Base-by-base conservation (phyloP, 2,329 filamentous ascomycete species). In the Colletotrichum noveboracense region DNA sequence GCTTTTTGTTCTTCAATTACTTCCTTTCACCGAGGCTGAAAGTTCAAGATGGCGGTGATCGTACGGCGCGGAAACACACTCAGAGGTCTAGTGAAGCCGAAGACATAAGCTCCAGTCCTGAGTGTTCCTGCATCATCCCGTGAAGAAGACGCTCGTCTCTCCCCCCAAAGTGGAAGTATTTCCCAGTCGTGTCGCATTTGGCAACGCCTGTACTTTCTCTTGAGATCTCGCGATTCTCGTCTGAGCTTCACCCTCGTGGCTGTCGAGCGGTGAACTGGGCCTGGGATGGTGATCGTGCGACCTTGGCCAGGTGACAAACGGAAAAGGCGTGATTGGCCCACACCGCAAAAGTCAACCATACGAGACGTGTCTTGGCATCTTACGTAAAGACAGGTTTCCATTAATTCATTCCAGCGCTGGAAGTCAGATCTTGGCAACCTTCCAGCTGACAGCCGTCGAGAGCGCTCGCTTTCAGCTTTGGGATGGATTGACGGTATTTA, bases 231-330 rank as follows among this genome's bases (percentile, higher is more conserved):
- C 30, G 32, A 68, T 12, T 3, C 32, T 68, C 52, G 24, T 26
- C 52, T 38, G 38, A 66, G 62, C 36, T 34, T 21, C 38, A 66
- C 4, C 62, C 24, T 61, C 64, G 7, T 38, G 7, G 12, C 24
- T 32, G 16, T 18, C 4, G 2, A 10, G 52, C 30, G 8, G 26
- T 68, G 66, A 21, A 52, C 9, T 24, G 7, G 32, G 18, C 18
- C 24, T 60, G 16, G 52, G 52, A 43, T 24, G 52, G 6, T 24
- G 24, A 34, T 32, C n/a, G 48, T 6, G 30, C 66, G 48, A 68
- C 28, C n/a, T 6, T 58, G 64, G 13, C 21, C 34, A 24, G 56
- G 32, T 64, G 66, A 69, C 65, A 60, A 73, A 73, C 38, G 21
- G 28, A 55, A 56, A 43, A 30, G 21, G 10, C 64, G 24, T 69